Evolutionary conservation across 805 yeast genomes (phyloP).

Genomic region (Hanseniaspora thailandica): DNA sequence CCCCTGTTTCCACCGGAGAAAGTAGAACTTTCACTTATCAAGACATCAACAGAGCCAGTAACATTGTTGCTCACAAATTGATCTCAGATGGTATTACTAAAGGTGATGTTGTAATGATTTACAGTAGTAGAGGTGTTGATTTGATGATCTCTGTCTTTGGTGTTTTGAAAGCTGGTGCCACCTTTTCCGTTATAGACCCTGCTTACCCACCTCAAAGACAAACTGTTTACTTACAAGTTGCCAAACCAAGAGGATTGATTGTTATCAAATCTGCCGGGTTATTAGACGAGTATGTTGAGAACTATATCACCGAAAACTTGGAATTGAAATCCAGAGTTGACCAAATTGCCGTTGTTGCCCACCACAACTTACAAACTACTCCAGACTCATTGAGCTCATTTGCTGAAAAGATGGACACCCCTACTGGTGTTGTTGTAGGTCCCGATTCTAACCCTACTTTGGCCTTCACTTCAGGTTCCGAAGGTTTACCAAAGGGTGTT

Average conservation of each 20-base stretch:
- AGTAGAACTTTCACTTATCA: slow-evolving; percentile 62
- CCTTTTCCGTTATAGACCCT: slow-evolving; percentile 96
- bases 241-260: slow-evolving; percentile 82
- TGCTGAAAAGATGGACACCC: slow-evolving; percentile 37
- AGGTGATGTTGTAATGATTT: slow-evolving; percentile 96
- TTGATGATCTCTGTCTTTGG: slow-evolving; percentile 95
- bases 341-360: slow-evolving; percentile 61
- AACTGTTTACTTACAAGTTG: slow-evolving; percentile 82
- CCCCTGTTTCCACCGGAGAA: slow-evolving; percentile 46
- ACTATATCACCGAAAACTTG: slow-evolving; percentile 63
- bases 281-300: slow-evolving; percentile 63
- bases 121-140: slow-evolving; percentile 95
- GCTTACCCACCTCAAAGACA: slow-evolving; percentile 99
- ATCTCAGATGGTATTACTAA: slow-evolving; percentile 66
- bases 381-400: slow-evolving; percentile 43
- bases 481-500: slow-evolving; percentile 98
- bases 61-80: slow-evolving; percentile 81
- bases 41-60: slow-evolving; percentile 87
- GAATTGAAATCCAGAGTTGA: slow-evolving; percentile 64
- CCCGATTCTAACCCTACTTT: slow-evolving; percentile 97
- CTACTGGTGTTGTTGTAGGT: slow-evolving; percentile 86
- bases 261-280: slow-evolving; percentile 84
- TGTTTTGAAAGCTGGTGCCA: slow-evolving; percentile 95
- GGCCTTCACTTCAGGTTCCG: slow-evolving; percentile 94
- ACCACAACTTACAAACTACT: neutral